Conservation (phyloP, 1,284 basidiomycete genomes). For the Melampsora larici-populina region DNA sequence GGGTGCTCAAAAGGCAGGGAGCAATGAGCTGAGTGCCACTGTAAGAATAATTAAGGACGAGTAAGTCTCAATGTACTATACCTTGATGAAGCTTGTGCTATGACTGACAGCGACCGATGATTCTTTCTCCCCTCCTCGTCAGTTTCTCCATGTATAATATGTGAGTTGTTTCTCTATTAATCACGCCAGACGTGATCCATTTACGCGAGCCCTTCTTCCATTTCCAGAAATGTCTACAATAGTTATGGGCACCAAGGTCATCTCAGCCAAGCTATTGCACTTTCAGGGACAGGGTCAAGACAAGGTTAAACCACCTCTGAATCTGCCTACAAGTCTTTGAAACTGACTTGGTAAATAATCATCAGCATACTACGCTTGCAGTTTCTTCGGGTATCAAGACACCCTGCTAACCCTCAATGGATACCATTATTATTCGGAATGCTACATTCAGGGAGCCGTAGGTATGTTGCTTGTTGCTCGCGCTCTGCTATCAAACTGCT, state of each 20-base stretch:
- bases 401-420: neutral
- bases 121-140: neutral
- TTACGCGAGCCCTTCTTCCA: neutral
- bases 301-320: neutral
- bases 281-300: neutral
- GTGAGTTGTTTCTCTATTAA: neutral
- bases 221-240: neutral
- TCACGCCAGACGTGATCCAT: neutral
- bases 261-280: neutral
- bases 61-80: neutral
- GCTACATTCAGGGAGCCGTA: neutral
- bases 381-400: conserved; percentile 1
- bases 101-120: neutral
- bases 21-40: neutral
- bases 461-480: neutral
- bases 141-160: conserved; percentile 1
- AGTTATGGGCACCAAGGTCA: neutral
- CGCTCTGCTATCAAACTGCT: neutral
- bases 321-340: neutral
- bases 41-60: neutral
- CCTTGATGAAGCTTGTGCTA: neutral
- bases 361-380: neutral
- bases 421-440: neutral
- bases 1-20: neutral
- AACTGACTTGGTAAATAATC: no score